Evolutionary conservation across 2,329 filamentous ascomycete genomes (phyloP).

Genomic region (Aspergillus melleus): DNA sequence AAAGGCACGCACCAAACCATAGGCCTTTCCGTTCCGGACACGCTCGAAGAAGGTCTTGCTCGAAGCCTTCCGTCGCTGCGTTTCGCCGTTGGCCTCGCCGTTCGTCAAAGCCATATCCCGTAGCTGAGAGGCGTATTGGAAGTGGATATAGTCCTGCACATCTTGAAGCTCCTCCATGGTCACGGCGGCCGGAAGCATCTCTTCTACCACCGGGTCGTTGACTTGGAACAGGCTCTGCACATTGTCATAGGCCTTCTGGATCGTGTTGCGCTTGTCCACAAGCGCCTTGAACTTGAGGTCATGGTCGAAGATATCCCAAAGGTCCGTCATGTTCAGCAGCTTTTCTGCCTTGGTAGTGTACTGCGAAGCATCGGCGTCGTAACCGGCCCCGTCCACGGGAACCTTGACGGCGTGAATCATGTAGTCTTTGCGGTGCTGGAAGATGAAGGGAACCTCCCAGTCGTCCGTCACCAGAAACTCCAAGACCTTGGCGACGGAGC

Average conservation of each 20-base stretch:
- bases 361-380: constrained; percentile 70
- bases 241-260: constrained; percentile 76
- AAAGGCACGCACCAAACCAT: constrained; percentile 81
- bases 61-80: constrained; percentile 78
- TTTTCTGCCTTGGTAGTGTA: constrained; percentile 79
- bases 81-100: constrained; percentile 60
- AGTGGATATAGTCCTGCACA: constrained; percentile 93
- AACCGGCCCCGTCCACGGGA: constrained; percentile 60
- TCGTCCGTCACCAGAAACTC: constrained; percentile 95
- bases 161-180: constrained; percentile 97
- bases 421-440: constrained; percentile 97
- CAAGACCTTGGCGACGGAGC: constrained; percentile 85
- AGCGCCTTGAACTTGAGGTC: constrained; percentile 94
- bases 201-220: constrained; percentile 73
- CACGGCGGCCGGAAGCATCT: constrained; percentile 75
- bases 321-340: constrained; percentile 83
- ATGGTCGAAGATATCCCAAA: constrained; percentile 93
- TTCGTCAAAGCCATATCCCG: constrained; percentile 72
- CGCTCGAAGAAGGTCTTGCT: constrained; percentile 80
- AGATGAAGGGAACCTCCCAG: constrained; percentile 95
- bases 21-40: constrained; percentile 75
- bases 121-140: constrained; percentile 81
- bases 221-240: constrained; percentile 67
- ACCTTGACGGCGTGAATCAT: constrained; percentile 82
- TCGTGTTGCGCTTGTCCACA: constrained; percentile 83